Evolutionary conservation across 192 early-diverging fungal species (phyloP).

Genomic region (Gamsiella multidivaricata): DNA sequence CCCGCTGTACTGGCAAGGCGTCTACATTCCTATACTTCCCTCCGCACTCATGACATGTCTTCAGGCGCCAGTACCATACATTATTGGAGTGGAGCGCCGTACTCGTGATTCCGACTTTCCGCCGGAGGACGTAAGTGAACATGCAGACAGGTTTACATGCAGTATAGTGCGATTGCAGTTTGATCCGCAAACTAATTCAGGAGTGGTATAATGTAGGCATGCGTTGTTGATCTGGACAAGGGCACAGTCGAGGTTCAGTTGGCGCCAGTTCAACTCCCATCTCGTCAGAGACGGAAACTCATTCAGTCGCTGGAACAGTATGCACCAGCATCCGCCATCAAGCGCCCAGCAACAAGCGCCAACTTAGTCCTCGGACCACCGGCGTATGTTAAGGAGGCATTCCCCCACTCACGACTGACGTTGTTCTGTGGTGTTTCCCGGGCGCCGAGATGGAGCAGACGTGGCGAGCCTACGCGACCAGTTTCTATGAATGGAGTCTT

Average conservation of each 20-base stretch:
- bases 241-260: constrained; percentile 64
- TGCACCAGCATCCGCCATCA: constrained; percentile 47
- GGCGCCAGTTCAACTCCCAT: constrained; percentile 62
- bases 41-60: constrained; percentile 67
- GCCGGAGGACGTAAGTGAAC: constrained; percentile 70
- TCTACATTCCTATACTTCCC: constrained; percentile 81
- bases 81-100: constrained; percentile 74
- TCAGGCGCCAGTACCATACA: constrained; percentile 83
- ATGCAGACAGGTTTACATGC: too few species aligned
- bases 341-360: constrained; percentile 29
- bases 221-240: constrained; percentile 78
- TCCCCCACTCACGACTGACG: constrained; percentile 65
- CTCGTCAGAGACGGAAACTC: constrained; percentile 73
- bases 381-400: constrained; percentile 65
- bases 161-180: too few species aligned
- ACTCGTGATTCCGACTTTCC: constrained; percentile 63
- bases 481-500: background rate
- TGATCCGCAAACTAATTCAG: background rate
- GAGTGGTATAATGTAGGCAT: constrained; percentile 47
- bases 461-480: constrained; percentile 1
- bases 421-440: constrained; percentile 54
- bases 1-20: constrained; percentile 83
- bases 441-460: constrained; percentile 17
- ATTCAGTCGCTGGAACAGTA: constrained; percentile 67
- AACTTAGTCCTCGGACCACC: constrained; percentile 66